Base-by-base conservation (phyloP, 139 green algal genomes). In the Klebsormidium nitens region DNA sequence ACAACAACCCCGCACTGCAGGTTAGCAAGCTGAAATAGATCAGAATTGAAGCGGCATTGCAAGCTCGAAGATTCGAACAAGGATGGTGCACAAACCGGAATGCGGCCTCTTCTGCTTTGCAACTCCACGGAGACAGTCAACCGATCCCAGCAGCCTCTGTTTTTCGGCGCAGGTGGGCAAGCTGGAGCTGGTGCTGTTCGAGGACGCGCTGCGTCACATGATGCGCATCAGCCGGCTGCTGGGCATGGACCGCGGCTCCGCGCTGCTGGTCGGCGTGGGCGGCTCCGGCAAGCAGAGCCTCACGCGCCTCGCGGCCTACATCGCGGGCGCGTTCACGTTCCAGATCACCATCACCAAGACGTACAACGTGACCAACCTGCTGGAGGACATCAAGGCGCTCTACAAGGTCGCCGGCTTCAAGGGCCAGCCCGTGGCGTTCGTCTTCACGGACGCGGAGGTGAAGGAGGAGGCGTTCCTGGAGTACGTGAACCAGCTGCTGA, bases 401-500 rank as follows among this genome's bases (percentile, higher is more conserved):
- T 97, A 96, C 87, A 93, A 91, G 79, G 88, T 92, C 56, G 89
- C 91, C 4, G 91, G 88, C n/a, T 83, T 96, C 59, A 97, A 97
- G 85, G 87, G 88, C 36, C 83, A 93, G 80, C 80, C 84, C 0
- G 89, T 96, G 48, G 90, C 83, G 72, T 96, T 97, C 85, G 77
- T 97, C 34, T 92, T 97, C 82, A 95, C 87, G 5, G 91, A 97
- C 42, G 80, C 86, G 0, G 91, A 97, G 67, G 84, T 97, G 34
- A 96, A 95, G 84, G 87, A 97, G 32, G 91, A 97, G 71, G 81
- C 82, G 31, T 95, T 96, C 84, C 77, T 97, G 59, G 91, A 97
- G 80, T 96, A 96, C 85, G 91, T 97, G 74, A 97, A 97, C 83
- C 91, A 97, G 86, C 84, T 96, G 57, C 82, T 96, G 17, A 93